These are phyloP conservation scores for Trypethelium eluteriae DNA, from an alignment of 495 filamentous ascomycete genomes.

Conservation along the genomic window DNA sequence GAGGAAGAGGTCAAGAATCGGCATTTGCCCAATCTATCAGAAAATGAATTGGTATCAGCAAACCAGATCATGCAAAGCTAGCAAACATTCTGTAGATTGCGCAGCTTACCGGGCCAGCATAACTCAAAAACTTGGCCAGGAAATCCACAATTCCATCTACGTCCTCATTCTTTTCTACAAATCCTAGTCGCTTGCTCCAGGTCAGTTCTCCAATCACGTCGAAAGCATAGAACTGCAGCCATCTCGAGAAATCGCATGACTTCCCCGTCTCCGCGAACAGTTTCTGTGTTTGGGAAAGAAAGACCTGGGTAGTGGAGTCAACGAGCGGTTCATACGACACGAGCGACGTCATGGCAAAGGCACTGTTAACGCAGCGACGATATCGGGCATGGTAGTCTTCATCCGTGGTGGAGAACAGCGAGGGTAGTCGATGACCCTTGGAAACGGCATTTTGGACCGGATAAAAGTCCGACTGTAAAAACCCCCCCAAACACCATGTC, in stretches of 20 bases:
- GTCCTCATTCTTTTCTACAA: conserved; percentile 36
- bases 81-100: background rate
- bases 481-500: conserved; percentile 45
- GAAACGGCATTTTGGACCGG: conserved; percentile 58
- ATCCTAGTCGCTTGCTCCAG: conserved; percentile 37
- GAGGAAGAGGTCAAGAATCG: conserved; percentile 44
- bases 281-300: conserved; percentile 53
- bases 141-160: conserved; percentile 39
- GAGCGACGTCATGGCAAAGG: conserved; percentile 65
- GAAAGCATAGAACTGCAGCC: conserved; percentile 75
- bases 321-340: conserved; percentile 70
- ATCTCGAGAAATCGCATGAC: conserved; percentile 58
- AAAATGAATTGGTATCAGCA: background rate
- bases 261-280: conserved; percentile 47
- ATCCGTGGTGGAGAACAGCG: conserved; percentile 72
- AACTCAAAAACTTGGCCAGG: conserved; percentile 40
- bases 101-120: conserved; percentile 37
- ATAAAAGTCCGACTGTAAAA: conserved; percentile 61
- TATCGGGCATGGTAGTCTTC: conserved; percentile 66
- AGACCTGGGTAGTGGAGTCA: conserved; percentile 55
- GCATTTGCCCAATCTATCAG: conserved; percentile 42
- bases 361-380: conserved; percentile 59
- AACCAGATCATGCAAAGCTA: too few species aligned
- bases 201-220: conserved; percentile 57
- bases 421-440: conserved; percentile 56